Percentiles rank a stretch among this genome's conserved stretches.
phyloP scores from a whole-genome alignment of 192 early-diverging fungal genomes.

The Backusella liffmaniae region DNA sequence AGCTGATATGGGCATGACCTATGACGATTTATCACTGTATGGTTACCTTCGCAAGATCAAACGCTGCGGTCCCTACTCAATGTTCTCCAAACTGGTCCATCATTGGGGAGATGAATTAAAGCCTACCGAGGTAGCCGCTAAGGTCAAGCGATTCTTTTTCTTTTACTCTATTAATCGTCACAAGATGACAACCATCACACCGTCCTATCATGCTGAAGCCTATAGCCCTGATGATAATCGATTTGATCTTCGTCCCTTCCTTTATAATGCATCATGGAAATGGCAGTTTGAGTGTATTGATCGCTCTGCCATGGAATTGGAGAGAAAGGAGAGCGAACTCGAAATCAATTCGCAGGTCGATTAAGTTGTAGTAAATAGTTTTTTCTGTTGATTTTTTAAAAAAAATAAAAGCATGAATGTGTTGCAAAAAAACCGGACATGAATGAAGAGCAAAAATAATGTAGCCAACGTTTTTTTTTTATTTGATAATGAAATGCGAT shows the following conservation, averaged over 20 bases:
- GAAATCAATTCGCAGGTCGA: conserved; percentile 9
- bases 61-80: conserved; percentile 89
- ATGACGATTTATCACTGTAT: conserved; percentile 89
- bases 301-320: conserved; percentile 47
- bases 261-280: conserved; percentile 89
- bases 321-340: conserved; percentile 18
- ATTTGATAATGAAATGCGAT: too few species aligned
- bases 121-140: conserved; percentile 76
- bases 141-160: conserved; percentile 96
- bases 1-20: conserved; percentile 98
- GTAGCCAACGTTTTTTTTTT: too few species aligned
- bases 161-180: conserved; percentile 98
- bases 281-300: conserved; percentile 95
- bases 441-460: too few species aligned
- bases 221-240: conserved; percentile 98
- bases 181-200: conserved; percentile 97
- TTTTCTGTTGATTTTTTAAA: background rate
- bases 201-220: conserved; percentile 90
- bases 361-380: background rate
- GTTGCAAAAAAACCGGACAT: too few species aligned
- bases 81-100: conserved; percentile 89
- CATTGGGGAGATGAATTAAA: conserved; percentile 66
- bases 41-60: conserved; percentile 87
- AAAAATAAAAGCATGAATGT: background rate
- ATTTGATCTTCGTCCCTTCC: conserved; percentile 94